Evolutionary conservation across 164 flowering plant species (phyloP).

Genomic region (Nymphaea colorata): DNA sequence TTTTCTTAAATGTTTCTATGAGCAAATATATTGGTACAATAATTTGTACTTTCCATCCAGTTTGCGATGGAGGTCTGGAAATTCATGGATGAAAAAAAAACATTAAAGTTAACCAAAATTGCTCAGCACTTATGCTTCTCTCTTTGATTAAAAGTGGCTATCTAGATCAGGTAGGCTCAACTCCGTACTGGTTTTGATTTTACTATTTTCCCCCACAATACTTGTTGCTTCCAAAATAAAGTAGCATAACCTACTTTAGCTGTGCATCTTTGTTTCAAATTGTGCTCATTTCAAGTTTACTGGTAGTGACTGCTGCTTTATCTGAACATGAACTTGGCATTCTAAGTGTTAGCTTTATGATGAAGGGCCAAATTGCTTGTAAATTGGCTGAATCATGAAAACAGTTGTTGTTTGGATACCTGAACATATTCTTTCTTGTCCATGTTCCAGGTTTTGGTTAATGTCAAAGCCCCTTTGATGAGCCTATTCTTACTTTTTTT

Average conservation of each 20-base stretch:
- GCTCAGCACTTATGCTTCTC: slow-evolving; percentile 29
- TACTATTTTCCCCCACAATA: background rate
- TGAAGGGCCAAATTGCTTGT: no score
- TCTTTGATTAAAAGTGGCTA: slow-evolving; percentile 77
- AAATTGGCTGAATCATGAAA: no score
- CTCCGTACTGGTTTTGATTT: background rate
- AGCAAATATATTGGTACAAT: background rate
- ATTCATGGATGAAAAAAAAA: slow-evolving; percentile 46
- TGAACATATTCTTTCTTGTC: no score
- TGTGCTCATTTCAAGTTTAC: background rate
- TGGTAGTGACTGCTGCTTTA: background rate
- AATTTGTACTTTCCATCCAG: slow-evolving; percentile 23
- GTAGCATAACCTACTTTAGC: background rate
- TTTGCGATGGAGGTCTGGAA: slow-evolving; percentile 85
- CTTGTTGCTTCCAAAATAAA: background rate
- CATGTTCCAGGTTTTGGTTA: no score
- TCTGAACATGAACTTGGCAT: background rate
- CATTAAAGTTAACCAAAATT: slow-evolving; percentile 22
- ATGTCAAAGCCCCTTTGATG: no score
- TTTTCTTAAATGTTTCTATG: background rate
- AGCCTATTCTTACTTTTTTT: no score
- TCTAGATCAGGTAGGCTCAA: slow-evolving; percentile 48
- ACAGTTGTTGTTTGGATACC: no score
- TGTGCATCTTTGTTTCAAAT: background rate
- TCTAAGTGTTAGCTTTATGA: background rate